Conservation (phyloP, 208 protist genomes). For the Acanthamoeba polyphaga region DNA sequence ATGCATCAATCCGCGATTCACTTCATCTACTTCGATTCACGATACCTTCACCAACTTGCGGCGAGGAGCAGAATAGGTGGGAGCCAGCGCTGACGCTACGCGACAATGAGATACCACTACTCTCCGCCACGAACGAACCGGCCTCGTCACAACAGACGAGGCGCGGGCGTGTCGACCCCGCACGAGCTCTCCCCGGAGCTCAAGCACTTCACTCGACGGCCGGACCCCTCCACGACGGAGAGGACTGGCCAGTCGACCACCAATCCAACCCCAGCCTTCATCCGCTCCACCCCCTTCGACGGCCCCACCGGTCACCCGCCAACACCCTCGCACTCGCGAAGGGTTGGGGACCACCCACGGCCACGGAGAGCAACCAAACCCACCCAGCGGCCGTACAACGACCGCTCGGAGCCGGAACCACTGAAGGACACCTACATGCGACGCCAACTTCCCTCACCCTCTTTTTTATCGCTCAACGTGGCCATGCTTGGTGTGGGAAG, state of each 20-base stretch:
- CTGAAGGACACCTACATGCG: neutral
- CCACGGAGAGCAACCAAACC: neutral
- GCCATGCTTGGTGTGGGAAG: too few species aligned
- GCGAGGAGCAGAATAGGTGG: conserved; percentile 32
- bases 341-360: neutral
- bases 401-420: neutral
- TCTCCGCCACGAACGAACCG: neutral
- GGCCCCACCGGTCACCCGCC: neutral
- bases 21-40: neutral
- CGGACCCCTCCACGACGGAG: too few species aligned
- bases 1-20: neutral
- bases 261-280: neutral
- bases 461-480: neutral
- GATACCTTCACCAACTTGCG: neutral
- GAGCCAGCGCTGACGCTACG: neutral
- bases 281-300: neutral
- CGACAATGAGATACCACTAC: conserved; percentile 16
- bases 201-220: too few species aligned
- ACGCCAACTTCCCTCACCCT: conserved; percentile 13
- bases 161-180: neutral
- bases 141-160: neutral
- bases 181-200: neutral
- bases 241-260: neutral
- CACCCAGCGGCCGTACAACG: too few species aligned
- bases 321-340: neutral